Base-by-base conservation (phyloP, 2,329 filamentous ascomycete genomes). In the Arthroderma sp. region DNA sequence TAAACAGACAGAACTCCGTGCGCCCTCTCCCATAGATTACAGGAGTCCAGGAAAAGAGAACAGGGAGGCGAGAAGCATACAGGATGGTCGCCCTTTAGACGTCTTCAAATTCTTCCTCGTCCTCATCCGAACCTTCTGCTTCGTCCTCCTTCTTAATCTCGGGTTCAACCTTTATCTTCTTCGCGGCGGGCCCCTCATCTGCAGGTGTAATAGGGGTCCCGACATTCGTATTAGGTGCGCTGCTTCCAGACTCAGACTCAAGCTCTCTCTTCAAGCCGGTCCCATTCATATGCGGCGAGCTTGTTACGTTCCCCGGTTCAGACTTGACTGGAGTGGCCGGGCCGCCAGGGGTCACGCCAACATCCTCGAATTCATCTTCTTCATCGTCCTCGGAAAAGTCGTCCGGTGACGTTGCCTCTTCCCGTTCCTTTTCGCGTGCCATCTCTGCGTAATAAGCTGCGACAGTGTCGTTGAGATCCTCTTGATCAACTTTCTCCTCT, bases 381-480 rank as follows among this genome's bases (percentile, higher is more conserved):
- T 55, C 46, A 34, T 54, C 50, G 9, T 50, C 49, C 8, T 48
- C 46, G 29, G 44, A 47, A 9, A 57, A 56, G 29, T 64, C 61
- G 6, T 56, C 60, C 37, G 62, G 63, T 36, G 58, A 66, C 46
- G 61, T 66, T 5, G 57, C 63, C 39, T 69, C 66, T 47, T 66
- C 63, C 1, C 64, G 54, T 11, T 62, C 66, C 48, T 66, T 62
- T 48, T 68, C 65, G 2, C 61, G 56, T 29, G 62, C 65, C 59
- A 69, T 66, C 47, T 68, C 66, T 1, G 64, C 65, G 45, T 69
- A 69, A 54, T 68, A 68, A 3, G 66, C 65, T 10, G 66, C 65
- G 42, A 69, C 60, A 42, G 68, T 68, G 49, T 69, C 68, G 44
- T 70, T 65, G 27, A 68, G 55, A 34, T 44, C 65, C 15, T 68